phyloP scores from a whole-genome alignment of 2,329 filamentous ascomycete species.

The Aschersonia sp. region DNA sequence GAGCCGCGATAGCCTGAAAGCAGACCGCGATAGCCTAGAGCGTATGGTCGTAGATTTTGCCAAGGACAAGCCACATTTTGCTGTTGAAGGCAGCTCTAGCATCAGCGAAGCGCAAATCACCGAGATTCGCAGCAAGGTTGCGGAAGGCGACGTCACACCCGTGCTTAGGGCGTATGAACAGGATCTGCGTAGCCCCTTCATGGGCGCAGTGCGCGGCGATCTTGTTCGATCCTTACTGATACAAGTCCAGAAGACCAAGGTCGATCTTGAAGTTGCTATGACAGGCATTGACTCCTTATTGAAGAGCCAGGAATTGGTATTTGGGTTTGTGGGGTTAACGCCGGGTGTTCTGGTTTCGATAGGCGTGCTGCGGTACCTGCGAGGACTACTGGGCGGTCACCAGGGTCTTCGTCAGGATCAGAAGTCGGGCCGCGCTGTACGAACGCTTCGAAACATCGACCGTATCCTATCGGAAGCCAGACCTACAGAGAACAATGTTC shows the following conservation, averaged over 20 bases:
- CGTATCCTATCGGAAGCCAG: slow-evolving; percentile 57
- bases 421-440: slow-evolving; percentile 55
- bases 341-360: slow-evolving; percentile 82
- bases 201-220: slow-evolving; percentile 72
- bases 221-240: slow-evolving; percentile 83
- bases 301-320: slow-evolving; percentile 92
- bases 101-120: slow-evolving; percentile 57
- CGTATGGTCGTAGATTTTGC: slow-evolving; percentile 98
- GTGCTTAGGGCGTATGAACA: slow-evolving; percentile 84
- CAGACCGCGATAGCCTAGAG: slow-evolving; percentile 82
- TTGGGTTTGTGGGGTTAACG: slow-evolving; percentile 91
- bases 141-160: slow-evolving; percentile 84
- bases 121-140: slow-evolving; percentile 64
- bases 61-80: slow-evolving; percentile 58
- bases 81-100: slow-evolving; percentile 26
- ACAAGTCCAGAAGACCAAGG: slow-evolving; percentile 97
- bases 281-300: slow-evolving; percentile 87
- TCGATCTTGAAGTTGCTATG: slow-evolving; percentile 92
- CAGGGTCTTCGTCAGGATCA: slow-evolving; percentile 51
- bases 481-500: slow-evolving; percentile 56
- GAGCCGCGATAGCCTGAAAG: slow-evolving; percentile 81
- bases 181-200: slow-evolving; percentile 68
- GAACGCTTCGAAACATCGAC: slow-evolving; percentile 77
- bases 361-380: slow-evolving; percentile 57
- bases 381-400: slow-evolving; percentile 53